Evolutionary conservation across 1,139 yeast genomes (phyloP).

Genomic region (Trichomonascaceae sp.): DNA sequence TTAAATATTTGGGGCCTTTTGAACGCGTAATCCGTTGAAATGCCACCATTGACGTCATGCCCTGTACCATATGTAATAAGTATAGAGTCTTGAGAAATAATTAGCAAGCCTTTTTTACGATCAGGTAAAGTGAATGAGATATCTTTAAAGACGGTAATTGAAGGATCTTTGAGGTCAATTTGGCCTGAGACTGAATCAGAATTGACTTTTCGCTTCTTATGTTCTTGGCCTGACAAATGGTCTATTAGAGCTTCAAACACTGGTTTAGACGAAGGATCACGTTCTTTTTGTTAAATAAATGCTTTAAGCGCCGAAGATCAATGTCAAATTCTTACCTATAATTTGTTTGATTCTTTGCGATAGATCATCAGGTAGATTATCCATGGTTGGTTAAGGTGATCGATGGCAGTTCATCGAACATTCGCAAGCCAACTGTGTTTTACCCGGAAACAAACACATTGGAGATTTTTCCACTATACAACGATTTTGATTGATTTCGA

Average conservation of each 20-base stretch:
- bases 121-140: constrained; percentile 7
- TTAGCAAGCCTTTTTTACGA: constrained; percentile 9
- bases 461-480: neutral
- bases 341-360: constrained; percentile 3
- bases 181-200: neutral
- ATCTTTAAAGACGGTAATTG: constrained; percentile 3
- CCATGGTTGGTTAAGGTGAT: neutral
- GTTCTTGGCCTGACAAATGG: neutral
- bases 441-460: neutral
- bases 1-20: constrained; percentile 7
- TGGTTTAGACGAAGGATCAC: constrained; percentile 4
- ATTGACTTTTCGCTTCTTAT: constrained; percentile 7
- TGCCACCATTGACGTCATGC: constrained; percentile 10
- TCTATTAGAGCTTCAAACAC: constrained; percentile 7
- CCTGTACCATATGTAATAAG: neutral
- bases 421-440: neutral
- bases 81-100: constrained; percentile 4
- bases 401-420: neutral
- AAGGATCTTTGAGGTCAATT: constrained; percentile 1
- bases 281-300: constrained; percentile 1
- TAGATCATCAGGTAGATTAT: constrained; percentile 5
- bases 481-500: neutral
- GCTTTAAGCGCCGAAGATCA: neutral
- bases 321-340: constrained; percentile 3
- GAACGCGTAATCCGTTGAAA: constrained; percentile 1